These are phyloP conservation scores for Bromus sterilis DNA, from an alignment of 176 grass and related monocot species.

Conservation along the genomic window DNA sequence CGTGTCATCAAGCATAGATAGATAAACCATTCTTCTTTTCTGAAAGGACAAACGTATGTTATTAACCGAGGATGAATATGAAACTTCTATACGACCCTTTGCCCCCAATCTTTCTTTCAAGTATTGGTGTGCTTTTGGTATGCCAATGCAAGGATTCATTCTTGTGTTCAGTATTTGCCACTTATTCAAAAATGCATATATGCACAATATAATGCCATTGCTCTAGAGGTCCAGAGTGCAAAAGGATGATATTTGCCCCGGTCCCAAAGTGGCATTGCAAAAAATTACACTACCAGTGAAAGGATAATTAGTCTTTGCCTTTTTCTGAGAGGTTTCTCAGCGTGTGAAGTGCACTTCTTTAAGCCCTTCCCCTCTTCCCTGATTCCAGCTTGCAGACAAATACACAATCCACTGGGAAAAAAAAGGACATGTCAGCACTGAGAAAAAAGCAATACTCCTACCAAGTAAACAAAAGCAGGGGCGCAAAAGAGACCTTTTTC, in stretches of 20 bases:
- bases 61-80: background rate
- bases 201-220: too few relatives aligned
- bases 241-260: too few relatives aligned
- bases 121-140: background rate
- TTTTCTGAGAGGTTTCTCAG: background rate
- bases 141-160: background rate
- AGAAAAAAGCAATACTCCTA: background rate
- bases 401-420: background rate
- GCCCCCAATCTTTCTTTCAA: background rate
- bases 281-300: background rate
- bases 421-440: background rate
- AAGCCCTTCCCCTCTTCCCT: background rate
- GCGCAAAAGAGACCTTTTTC: background rate
- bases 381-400: conserved; percentile 8
- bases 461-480: conserved; percentile 11
- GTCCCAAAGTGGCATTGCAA: background rate
- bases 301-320: background rate
- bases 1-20: too few relatives aligned
- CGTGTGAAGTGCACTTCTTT: background rate
- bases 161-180: background rate
- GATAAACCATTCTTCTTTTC: too few relatives aligned
- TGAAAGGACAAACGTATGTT: too few relatives aligned
- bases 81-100: background rate
- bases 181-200: too few relatives aligned
- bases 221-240: too few relatives aligned